Evolutionary conservation across 2,329 filamentous ascomycete genomes (phyloP).

Genomic region (Arthroderma sp.): DNA sequence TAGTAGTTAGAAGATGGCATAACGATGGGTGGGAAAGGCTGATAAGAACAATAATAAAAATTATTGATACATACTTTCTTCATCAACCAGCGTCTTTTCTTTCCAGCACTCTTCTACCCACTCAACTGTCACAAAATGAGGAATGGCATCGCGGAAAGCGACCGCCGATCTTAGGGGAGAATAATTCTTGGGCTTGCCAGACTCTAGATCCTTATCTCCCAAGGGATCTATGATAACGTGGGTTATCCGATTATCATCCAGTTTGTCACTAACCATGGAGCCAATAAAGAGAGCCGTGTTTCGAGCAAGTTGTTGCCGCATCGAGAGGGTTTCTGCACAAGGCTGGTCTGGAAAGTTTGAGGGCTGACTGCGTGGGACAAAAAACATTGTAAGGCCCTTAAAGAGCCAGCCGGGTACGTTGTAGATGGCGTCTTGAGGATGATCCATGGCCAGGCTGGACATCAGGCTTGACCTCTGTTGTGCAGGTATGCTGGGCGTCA

Average conservation of each 20-base stretch:
- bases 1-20: background rate
- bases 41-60: background rate
- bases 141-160: conserved; percentile 35
- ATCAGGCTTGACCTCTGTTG: conserved; percentile 6
- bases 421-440: conserved; percentile 24
- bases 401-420: conserved; percentile 39
- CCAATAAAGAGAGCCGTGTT: conserved; percentile 58
- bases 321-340: conserved; percentile 6
- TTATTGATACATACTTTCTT: conserved; percentile 44
- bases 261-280: conserved; percentile 43
- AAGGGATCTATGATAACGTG: conserved; percentile 51
- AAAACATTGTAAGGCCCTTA: conserved; percentile 35
- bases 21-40: background rate
- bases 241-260: conserved; percentile 49
- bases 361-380: conserved; percentile 21
- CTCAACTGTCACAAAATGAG: conserved; percentile 53
- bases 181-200: conserved; percentile 36
- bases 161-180: conserved; percentile 23
- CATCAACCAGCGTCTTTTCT: conserved; percentile 66
- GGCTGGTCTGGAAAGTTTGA: background rate
- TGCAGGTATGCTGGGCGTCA: background rate
- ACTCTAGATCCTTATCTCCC: conserved; percentile 29
- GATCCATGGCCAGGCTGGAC: conserved; percentile 40
- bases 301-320: conserved; percentile 35
- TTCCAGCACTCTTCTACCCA: conserved; percentile 78